Base-by-base conservation (phyloP, 768 basidiomycete species). In the Tricholoma sp. region DNA sequence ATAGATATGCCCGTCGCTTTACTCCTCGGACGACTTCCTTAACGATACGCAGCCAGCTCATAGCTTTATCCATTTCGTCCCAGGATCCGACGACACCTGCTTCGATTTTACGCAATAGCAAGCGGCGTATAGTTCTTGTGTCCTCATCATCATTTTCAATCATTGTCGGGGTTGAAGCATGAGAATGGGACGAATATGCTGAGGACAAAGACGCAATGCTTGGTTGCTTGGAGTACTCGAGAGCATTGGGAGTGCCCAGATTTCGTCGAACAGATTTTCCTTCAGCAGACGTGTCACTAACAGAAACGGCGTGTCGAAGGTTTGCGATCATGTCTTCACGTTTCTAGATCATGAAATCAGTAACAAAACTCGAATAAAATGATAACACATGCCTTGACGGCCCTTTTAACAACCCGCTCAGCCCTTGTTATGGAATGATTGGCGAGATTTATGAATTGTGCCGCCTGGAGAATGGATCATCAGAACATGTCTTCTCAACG, bases 101-200 rank as follows among this genome's bases (percentile, higher is more conserved):
- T 37, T 85, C 82, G 54, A 90, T 79, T 71, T 88, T 89, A 47
- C 84, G 79, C 39, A 83, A 68, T 19, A 89, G 63, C n/a, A 91
- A 67, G 16, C 85, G 76, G 12, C 86, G 84, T 34, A 88, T 73
- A 24, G 78, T 75, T 34, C 80, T 79, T 10, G 76, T 79, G 58
- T 89, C 89, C 50, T 88, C 82, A 55, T 86, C 86, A 59, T 83
- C 84, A 35, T 78, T 72, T 49, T 80, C 80, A 1, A 77, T 78
- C 3, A 81, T 61, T 0, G 82, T 81, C 4, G 80, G 72, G 29
- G 83, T 65, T 3, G 85, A 83, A n/a, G 74, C 57, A 50, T 72
- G 65, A 7, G 78, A 79, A 8, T 71, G 66, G 8, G 69, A 67
- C 2, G 78, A 78, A 51, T 74, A 74, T 37, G 76, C 62, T 22